phyloP scores from a whole-genome alignment of 2,329 filamentous ascomycete genomes.

The Diaporthe caulivora region DNA sequence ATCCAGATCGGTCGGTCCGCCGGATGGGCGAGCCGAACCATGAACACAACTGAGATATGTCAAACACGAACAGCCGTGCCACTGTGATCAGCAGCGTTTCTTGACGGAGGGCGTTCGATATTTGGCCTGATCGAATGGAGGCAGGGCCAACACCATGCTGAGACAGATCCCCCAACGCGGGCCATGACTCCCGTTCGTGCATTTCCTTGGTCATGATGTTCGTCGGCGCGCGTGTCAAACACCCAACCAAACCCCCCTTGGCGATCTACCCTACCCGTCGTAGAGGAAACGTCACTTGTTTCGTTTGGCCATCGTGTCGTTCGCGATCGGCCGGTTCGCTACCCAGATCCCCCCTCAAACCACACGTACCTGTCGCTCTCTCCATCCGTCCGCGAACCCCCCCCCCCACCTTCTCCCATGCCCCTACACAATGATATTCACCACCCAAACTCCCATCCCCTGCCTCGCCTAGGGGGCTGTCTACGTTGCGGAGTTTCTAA shows the following conservation, averaged over 20 bases:
- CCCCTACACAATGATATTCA: background rate
- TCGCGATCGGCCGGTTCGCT: conserved; percentile 15
- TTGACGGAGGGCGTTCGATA: conserved; percentile 4
- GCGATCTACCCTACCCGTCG: conserved; percentile 21
- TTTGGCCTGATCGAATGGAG: background rate
- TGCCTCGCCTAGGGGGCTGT: background rate
- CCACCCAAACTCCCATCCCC: background rate
- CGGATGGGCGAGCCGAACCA: conserved; percentile 32
- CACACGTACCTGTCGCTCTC: background rate
- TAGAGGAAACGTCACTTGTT: conserved; percentile 28
- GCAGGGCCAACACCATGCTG: background rate
- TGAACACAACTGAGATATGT: conserved; percentile 31
- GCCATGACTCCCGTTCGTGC: background rate
- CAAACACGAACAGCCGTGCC: conserved; percentile 22
- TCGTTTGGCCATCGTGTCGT: conserved; percentile 25
- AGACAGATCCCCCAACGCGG: background rate
- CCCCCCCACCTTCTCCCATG: no score
- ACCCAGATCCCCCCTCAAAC: background rate
- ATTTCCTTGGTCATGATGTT: background rate
- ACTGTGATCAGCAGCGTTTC: conserved; percentile 17
- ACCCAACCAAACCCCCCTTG: conserved; percentile 1
- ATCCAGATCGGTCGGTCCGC: background rate
- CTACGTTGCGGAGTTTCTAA: background rate
- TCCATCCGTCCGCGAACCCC: background rate
- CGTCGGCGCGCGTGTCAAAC: background rate